phyloP scores from a whole-genome alignment of 768 basidiomycete genomes.

The Tricholoma saponaceum region DNA sequence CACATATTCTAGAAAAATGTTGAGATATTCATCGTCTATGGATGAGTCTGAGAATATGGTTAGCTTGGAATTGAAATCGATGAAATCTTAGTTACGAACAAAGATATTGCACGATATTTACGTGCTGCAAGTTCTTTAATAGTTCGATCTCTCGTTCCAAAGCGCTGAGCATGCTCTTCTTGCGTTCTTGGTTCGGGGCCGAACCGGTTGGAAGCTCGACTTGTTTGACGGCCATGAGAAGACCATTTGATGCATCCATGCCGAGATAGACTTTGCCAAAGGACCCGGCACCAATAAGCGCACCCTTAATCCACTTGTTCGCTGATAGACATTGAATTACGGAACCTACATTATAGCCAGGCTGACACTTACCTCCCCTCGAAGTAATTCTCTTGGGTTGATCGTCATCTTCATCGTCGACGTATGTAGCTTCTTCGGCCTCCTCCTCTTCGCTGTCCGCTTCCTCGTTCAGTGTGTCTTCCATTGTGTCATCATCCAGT shows the following conservation, averaged over 20 bases:
- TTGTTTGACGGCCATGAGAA: constrained; percentile 97
- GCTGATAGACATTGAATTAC: constrained; percentile 34
- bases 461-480: constrained; percentile 45
- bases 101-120: constrained; percentile 97
- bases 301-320: constrained; percentile 96
- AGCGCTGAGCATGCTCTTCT: constrained; percentile 88
- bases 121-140: constrained; percentile 87
- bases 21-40: constrained; percentile 83
- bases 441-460: constrained; percentile 42
- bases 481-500: constrained; percentile 32
- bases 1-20: constrained; percentile 97
- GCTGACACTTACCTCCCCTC: constrained; percentile 41
- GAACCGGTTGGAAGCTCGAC: constrained; percentile 86
- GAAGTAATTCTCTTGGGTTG: constrained; percentile 47
- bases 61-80: background rate
- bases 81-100: constrained; percentile 47
- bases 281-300: constrained; percentile 91
- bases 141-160: constrained; percentile 93
- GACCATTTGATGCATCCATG: constrained; percentile 87
- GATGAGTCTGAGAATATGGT: constrained; percentile 72
- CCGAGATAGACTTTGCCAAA: constrained; percentile 95
- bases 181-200: constrained; percentile 85
- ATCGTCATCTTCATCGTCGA: constrained; percentile 36
- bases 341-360: background rate
- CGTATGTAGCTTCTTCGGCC: constrained; percentile 44